These are phyloP conservation scores for Globisporangium canariense DNA, from an alignment of 352 stramenopile genomes.

Conservation along the genomic window DNA sequence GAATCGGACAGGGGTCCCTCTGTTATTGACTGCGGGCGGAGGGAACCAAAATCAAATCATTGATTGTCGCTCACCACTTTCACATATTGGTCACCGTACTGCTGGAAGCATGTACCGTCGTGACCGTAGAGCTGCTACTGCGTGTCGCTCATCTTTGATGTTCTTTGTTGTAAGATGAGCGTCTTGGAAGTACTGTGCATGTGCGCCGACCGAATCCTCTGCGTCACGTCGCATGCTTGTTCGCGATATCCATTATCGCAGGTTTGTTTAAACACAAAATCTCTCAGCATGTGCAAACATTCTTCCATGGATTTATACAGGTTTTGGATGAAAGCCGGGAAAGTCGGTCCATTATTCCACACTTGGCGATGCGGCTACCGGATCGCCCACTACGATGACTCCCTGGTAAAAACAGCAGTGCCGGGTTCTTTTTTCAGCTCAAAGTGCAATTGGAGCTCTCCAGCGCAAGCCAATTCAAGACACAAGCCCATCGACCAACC, in stretches of 20 bases:
- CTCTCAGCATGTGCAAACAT: neutral
- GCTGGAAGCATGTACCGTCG: no score
- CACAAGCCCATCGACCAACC: neutral
- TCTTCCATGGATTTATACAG: neutral
- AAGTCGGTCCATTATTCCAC: neutral
- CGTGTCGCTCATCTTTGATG: no score
- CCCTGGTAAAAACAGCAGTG: neutral
- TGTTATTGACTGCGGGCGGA: neutral
- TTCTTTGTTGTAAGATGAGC: no score
- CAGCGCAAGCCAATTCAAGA: slow-evolving; percentile 1
- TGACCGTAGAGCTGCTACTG: no score
- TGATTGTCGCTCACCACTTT: no score
- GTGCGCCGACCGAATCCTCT: neutral
- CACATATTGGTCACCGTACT: no score
- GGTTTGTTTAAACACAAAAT: neutral
- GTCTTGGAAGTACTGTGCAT: no score
- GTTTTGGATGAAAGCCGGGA: neutral
- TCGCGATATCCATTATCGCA: neutral
- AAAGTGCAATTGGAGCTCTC: slow-evolving; percentile 14
- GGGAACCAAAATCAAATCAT: no score
- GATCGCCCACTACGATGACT: neutral
- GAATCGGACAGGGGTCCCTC: no score
- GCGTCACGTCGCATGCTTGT: neutral
- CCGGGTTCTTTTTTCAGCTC: slow-evolving; percentile 14
- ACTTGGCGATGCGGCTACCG: neutral